Evolutionary conservation across 148 eudicot species (phyloP).

Genomic region (Silene uniflora): DNA sequence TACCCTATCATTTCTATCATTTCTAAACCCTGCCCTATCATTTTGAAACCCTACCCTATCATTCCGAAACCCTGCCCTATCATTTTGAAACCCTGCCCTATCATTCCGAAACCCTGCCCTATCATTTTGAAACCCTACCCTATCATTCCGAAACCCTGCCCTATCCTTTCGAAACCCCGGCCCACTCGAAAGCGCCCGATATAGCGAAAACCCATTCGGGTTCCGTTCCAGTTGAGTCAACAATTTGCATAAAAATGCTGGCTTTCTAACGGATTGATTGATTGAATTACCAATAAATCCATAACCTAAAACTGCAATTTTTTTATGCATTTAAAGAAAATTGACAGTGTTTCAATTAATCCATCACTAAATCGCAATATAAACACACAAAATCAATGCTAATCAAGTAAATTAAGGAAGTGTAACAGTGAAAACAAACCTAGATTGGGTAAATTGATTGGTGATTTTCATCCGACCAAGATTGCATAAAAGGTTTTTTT

Average conservation of each 20-base stretch:
- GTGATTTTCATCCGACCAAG: too few species aligned
- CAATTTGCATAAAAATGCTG: conserved; percentile 16
- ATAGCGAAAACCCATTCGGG: conserved; percentile 32
- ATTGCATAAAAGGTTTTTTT: too few species aligned
- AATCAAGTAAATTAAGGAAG: neutral
- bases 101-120: too few species aligned
- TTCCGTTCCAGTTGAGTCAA: neutral
- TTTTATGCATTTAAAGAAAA: neutral
- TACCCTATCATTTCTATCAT: too few species aligned
- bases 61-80: too few species aligned
- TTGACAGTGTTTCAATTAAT: neutral
- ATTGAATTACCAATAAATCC: neutral
- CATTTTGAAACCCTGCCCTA: too few species aligned
- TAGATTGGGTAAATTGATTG: neutral
- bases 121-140: too few species aligned
- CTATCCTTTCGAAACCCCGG: conserved; percentile 27
- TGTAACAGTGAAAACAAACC: neutral
- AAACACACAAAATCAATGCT: neutral
- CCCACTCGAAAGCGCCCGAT: conserved; percentile 39
- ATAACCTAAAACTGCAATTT: neutral
- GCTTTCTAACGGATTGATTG: neutral
- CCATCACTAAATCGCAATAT: neutral
- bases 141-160: neutral
- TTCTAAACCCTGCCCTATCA: conserved; percentile 18
- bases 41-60: too few species aligned